Conservation (phyloP, 2,329 filamentous ascomycete species). For the Piedraia hortae region DNA sequence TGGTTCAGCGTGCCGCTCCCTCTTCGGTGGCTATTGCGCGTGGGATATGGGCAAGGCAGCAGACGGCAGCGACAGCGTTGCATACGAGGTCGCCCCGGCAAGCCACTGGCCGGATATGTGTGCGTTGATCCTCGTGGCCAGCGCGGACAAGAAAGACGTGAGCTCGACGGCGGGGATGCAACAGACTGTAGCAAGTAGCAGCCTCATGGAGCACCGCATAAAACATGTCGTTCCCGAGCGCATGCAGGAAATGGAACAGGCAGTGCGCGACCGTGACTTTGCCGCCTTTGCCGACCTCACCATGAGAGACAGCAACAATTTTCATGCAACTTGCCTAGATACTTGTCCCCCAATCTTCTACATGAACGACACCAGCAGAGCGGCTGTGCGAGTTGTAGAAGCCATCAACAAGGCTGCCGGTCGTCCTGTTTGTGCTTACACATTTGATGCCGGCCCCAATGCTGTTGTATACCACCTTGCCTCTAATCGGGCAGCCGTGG, state of each 20-base stretch:
- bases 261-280: conserved; percentile 56
- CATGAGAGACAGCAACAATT: conserved; percentile 90
- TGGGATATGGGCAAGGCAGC: conserved; percentile 55
- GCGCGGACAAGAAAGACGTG: conserved; percentile 85
- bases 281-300: conserved; percentile 65
- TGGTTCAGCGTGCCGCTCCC: conserved; percentile 71
- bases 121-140: conserved; percentile 71
- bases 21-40: conserved; percentile 89
- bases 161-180: conserved; percentile 90
- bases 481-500: conserved; percentile 42
- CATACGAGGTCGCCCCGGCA: conserved; percentile 65
- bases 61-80: conserved; percentile 67
- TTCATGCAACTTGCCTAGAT: conserved; percentile 85
- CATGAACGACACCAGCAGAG: conserved; percentile 77
- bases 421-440: conserved; percentile 68
- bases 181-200: conserved; percentile 71
- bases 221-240: conserved; percentile 49
- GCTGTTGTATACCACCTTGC: conserved; percentile 88
- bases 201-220: conserved; percentile 58
- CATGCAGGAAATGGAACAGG: conserved; percentile 65
- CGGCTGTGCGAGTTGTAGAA: conserved; percentile 71
- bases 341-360: conserved; percentile 97
- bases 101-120: conserved; percentile 91
- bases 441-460: conserved; percentile 91
- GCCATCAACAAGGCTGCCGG: conserved; percentile 59